Base-by-base conservation (phyloP, 768 basidiomycete species). In the Asterophora parasitica region DNA sequence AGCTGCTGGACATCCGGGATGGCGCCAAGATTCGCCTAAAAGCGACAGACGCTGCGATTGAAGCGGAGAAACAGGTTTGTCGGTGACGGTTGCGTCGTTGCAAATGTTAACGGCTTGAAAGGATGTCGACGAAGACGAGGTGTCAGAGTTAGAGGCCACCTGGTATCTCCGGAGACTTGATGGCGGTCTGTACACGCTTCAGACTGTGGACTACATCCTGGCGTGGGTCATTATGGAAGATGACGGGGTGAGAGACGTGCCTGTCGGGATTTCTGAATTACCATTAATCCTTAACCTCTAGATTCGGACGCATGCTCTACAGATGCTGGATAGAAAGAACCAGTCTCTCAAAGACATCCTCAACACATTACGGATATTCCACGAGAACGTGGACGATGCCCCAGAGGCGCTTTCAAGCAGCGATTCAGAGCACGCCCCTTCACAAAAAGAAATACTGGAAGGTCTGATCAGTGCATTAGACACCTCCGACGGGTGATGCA, bases 141-240 rank as follows among this genome's bases (percentile, higher is more conserved):
- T 68, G 1, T 61, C 73, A 12, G 86, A 85, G 27, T 77, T 85
- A 50, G 83, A 88, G 56, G 85, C 90, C 26, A 54, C 76, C 13
- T 88, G 83, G 74, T 97, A 98, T 69, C 69, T 96, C n/a, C 81
- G 84, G 27, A 78, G 87, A 46, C 67, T 98, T 30, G 92, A 96
- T 48, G 82, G 83, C 2, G 96, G 96, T 0, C 66, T 96, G 36
- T 92, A 88, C 61, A 87, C 85, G 1, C 66, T 98, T 7, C 95
- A 98, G 59, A 92, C 85, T 13, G 79, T 92, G 33, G 95, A 98
- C 64, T 97, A 94, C 57, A 88, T 97, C 50, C 67, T 97, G 32
- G 92, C 88, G 4, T 99, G 96, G 96, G 67, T 97, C 20, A 78
- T 82, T 46, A 94, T 97, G 93, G 96, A 99, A 67, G 95, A 98